phyloP scores from a whole-genome alignment of 768 basidiomycete genomes.

The Coprinopsis marcescibilis region DNA sequence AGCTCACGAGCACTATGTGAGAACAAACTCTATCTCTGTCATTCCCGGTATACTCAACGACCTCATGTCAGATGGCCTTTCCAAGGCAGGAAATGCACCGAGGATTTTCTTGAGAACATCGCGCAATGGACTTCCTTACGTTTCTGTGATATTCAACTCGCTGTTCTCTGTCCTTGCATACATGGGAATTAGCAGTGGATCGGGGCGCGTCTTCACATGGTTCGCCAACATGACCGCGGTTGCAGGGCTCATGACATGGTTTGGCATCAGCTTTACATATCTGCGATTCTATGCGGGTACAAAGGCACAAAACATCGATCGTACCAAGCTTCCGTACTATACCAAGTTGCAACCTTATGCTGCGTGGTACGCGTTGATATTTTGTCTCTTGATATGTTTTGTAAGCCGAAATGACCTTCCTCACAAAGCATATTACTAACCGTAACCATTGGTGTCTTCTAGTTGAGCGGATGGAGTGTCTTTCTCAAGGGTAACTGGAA shows the following conservation, averaged over 20 bases:
- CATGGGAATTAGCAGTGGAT: slow-evolving; percentile 66
- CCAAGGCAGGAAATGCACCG: slow-evolving; percentile 76
- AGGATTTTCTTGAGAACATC: slow-evolving; percentile 67
- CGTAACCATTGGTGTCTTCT: slow-evolving; percentile 1
- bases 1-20: slow-evolving; percentile 80
- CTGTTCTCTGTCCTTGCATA: slow-evolving; percentile 68
- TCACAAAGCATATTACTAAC: no score
- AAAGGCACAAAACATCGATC: slow-evolving; percentile 73
- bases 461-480: slow-evolving; percentile 42
- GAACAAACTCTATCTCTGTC: slow-evolving; percentile 19
- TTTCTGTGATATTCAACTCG: slow-evolving; percentile 64
- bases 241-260: slow-evolving; percentile 75
- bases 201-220: slow-evolving; percentile 76
- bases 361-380: slow-evolving; percentile 49
- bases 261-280: slow-evolving; percentile 70
- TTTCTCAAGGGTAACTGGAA: slow-evolving; percentile 40
- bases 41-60: not conserved
- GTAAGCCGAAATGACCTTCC: no score
- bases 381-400: slow-evolving; percentile 49
- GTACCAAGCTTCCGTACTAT: slow-evolving; percentile 63
- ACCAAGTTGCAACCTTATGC: slow-evolving; percentile 68
- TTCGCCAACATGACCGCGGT: slow-evolving; percentile 72
- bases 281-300: slow-evolving; percentile 81
- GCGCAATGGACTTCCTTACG: slow-evolving; percentile 69
- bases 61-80: slow-evolving; percentile 60